Conservation (phyloP, 2,329 filamentous ascomycete genomes). For the Fusarium austroafricanum region DNA sequence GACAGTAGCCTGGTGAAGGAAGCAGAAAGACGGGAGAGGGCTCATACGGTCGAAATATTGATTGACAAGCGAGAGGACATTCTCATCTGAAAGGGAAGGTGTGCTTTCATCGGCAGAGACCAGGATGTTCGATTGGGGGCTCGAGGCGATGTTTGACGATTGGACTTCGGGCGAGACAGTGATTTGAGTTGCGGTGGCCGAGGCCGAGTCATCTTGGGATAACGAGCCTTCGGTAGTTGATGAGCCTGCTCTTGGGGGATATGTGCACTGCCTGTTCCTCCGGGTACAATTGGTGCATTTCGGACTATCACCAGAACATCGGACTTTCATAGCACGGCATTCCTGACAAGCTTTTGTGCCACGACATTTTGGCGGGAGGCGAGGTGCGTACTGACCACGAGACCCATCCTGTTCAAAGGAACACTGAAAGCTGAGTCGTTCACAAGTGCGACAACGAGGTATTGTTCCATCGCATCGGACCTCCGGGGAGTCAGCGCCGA, state of each 20-base stretch:
- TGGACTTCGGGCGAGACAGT: slow-evolving; percentile 24
- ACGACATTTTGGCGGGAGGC: slow-evolving; percentile 45
- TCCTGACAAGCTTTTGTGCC: slow-evolving; percentile 44
- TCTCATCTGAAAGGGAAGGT: slow-evolving; percentile 32
- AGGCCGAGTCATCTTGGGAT: slow-evolving; percentile 21
- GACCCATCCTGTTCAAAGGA: slow-evolving; percentile 46
- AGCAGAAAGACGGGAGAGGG: slow-evolving; percentile 41
- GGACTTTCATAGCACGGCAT: slow-evolving; percentile 46
- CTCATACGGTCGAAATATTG: slow-evolving; percentile 45
- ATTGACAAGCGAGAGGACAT: slow-evolving; percentile 25
- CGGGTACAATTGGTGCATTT: slow-evolving; percentile 43
- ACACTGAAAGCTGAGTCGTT: slow-evolving; percentile 45
- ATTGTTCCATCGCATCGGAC: slow-evolving; percentile 46
- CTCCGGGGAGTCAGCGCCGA: slow-evolving; percentile 43
- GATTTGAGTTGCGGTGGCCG: slow-evolving; percentile 6
- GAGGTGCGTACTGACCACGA: slow-evolving; percentile 36
- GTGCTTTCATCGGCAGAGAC: background rate
- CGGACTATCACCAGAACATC: slow-evolving; percentile 44
- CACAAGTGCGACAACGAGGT: slow-evolving; percentile 43
- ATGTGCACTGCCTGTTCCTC: slow-evolving; percentile 42
- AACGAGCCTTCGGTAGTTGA: slow-evolving; percentile 11
- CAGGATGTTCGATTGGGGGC: slow-evolving; percentile 23
- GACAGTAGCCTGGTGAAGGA: slow-evolving; percentile 43
- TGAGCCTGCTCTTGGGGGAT: slow-evolving; percentile 30
- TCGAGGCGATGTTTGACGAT: slow-evolving; percentile 23